A percentile compares a stretch with the other conserved stretches of the same genome.
Conservation (phyloP, 2,329 filamentous ascomycete genomes). For the Paramyrothecium roridum region DNA sequence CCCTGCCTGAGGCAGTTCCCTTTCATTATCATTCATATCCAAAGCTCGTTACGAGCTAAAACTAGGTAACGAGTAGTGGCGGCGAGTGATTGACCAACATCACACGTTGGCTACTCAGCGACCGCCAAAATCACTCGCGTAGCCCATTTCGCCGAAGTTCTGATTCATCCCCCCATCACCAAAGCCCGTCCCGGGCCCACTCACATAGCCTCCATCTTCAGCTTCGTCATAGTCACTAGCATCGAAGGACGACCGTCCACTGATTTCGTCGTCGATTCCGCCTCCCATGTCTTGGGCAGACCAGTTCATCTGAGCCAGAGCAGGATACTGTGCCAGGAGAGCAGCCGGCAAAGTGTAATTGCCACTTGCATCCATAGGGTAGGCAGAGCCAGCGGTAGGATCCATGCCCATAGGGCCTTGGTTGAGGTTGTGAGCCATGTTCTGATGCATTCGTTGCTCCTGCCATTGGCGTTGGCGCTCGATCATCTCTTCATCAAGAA, state of each 20-base stretch:
- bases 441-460: conserved; percentile 67
- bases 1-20: background rate
- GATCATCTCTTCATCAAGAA: conserved; percentile 88
- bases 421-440: conserved; percentile 58
- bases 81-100: too few species aligned
- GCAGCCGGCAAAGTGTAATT: conserved; percentile 78
- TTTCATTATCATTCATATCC: background rate
- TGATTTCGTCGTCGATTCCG: conserved; percentile 73
- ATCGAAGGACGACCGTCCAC: conserved; percentile 78
- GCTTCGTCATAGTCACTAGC: conserved; percentile 74
- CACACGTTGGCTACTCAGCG: conserved; percentile 7
- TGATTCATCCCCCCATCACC: conserved; percentile 55
- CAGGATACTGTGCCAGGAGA: conserved; percentile 86
- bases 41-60: background rate
- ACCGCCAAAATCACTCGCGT: conserved; percentile 22
- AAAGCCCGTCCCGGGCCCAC: conserved; percentile 58
- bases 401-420: conserved; percentile 57
- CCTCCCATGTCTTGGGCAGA: conserved; percentile 60
- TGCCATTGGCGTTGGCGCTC: conserved; percentile 75
- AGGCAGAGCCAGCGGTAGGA: conserved; percentile 54
- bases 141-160: conserved; percentile 39
- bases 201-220: conserved; percentile 67
- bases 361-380: conserved; percentile 52
- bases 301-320: conserved; percentile 89
- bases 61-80: too few species aligned